phyloP scores from a whole-genome alignment of 2,329 filamentous ascomycete genomes.

The Pleurostoma richardsiae region DNA sequence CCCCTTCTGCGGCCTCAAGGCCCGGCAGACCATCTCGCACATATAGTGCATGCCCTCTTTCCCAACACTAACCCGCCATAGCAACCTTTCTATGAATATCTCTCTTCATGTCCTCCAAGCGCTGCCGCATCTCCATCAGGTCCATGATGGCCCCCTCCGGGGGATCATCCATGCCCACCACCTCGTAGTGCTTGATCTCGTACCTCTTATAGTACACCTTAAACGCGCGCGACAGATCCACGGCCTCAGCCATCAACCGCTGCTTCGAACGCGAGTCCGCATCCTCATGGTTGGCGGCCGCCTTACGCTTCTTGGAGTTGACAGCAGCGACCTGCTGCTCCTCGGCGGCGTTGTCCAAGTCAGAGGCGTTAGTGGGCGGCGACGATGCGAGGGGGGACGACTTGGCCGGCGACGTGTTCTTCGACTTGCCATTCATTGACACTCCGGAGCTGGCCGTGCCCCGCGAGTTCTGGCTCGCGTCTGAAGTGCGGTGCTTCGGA shows the following conservation, averaged over 20 bases:
- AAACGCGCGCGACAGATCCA: conserved; percentile 51
- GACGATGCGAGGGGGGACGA: conserved; percentile 63
- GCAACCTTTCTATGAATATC: conserved; percentile 48
- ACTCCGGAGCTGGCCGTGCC: conserved; percentile 15
- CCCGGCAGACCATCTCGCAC: conserved; percentile 1
- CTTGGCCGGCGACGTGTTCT: conserved; percentile 54
- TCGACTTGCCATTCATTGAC: conserved; percentile 39
- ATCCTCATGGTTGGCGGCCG: conserved; percentile 16
- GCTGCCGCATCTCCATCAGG: conserved; percentile 48
- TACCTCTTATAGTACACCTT: conserved; percentile 53
- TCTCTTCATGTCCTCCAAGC: conserved; percentile 51
- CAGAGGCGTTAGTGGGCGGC: conserved; percentile 60
- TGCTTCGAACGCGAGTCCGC: conserved; percentile 28
- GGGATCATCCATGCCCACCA: conserved; percentile 44
- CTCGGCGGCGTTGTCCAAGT: conserved; percentile 26
- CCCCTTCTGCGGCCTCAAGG: no score
- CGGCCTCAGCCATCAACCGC: conserved; percentile 39
- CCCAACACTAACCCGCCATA: conserved; percentile 1
- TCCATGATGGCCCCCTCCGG: conserved; percentile 43
- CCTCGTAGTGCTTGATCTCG: conserved; percentile 49
- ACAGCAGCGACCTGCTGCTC: conserved; percentile 34
- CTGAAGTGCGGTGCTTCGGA: conserved; percentile 40
- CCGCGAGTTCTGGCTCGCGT: conserved; percentile 43
- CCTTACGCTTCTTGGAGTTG: conserved; percentile 41
- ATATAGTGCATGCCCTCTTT: background rate